phyloP scores from a whole-genome alignment of 2,329 filamentous ascomycete genomes.

The Colletotrichum abscissum region DNA sequence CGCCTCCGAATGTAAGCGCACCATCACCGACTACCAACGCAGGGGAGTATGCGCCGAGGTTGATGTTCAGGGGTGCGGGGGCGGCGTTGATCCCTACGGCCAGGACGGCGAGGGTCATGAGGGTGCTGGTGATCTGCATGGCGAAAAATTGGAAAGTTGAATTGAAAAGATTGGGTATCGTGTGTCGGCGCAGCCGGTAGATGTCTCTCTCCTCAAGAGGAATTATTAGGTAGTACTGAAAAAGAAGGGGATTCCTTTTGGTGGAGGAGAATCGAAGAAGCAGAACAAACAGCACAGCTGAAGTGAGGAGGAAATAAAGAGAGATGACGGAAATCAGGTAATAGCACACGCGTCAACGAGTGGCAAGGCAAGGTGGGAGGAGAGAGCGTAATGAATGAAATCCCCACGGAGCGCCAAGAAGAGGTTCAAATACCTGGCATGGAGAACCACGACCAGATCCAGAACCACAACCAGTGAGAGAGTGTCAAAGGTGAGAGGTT shows the following conservation, averaged over 20 bases:
- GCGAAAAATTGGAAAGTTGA: background rate
- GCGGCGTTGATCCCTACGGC: slow-evolving; percentile 42
- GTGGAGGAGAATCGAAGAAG: slow-evolving; percentile 14
- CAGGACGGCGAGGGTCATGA: slow-evolving; percentile 41
- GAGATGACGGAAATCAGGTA: background rate
- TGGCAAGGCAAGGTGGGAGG: slow-evolving; percentile 18
- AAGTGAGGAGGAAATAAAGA: background rate
- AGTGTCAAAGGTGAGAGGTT: background rate
- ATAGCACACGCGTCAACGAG: slow-evolving; percentile 27
- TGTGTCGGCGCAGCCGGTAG: slow-evolving; percentile 31
- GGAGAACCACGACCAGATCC: background rate
- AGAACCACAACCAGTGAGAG: background rate
- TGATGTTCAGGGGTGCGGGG: slow-evolving; percentile 48
- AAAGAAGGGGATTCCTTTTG: background rate
- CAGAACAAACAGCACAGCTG: slow-evolving; percentile 31
- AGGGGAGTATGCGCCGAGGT: slow-evolving; percentile 48
- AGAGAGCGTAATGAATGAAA: slow-evolving; percentile 28
- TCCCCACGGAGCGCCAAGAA: slow-evolving; percentile 17
- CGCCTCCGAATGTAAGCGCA: slow-evolving; percentile 57
- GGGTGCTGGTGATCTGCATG: slow-evolving; percentile 28
- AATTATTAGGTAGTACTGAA: slow-evolving; percentile 20
- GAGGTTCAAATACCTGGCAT: slow-evolving; percentile 17
- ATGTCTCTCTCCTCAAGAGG: background rate
- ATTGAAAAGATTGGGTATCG: background rate
- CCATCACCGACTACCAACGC: slow-evolving; percentile 51